Base-by-base conservation (phyloP, 352 stramenopile genomes). In the Pythium sp. region DNA sequence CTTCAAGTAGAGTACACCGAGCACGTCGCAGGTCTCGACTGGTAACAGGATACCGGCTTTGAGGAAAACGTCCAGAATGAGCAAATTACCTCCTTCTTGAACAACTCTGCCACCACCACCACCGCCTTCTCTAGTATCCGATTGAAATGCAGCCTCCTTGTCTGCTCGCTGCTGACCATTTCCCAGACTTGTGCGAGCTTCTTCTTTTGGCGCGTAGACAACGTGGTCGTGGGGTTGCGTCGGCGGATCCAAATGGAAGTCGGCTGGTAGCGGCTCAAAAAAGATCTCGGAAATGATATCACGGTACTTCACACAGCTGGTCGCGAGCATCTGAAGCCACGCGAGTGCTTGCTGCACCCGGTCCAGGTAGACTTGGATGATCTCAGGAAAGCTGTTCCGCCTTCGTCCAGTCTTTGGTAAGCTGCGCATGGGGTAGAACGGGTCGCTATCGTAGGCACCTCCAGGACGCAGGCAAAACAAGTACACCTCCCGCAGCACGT, bases 1-100 rank as follows among this genome's bases (percentile, higher is more conserved):
- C 57, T 93, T 92, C 43, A 95, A 62, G 65, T 91, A 95, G 47
- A 95, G 62, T 18, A 95, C 87, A 8, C 87, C 85, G n/a, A 95
- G 79, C 6, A 82, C 80, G 54, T 95, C 87, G 46, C 81, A 90
- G 46, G 79, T 81, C 54, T 93, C 84, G 9, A 91, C 69, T 4
- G 87, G 87, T 3, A 95, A 67, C 56, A 95, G 43, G 2, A 95
- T 75, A 7, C 87, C 84, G 0, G 80, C 81, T 34, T 90, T 87
- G 12, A 95, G 70, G 51, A 92, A 92, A 55, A 92, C 77, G 43
- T 92, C 87, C 5, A 95, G 64, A 22, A 83, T 72, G 15, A 87
- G 65, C 30, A 89, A 12, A 22, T 60, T 57, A n/a, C 34, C 22
- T 28, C 12, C 26, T 20, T 64, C 54, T 24, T 41, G 54, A 7